Evolutionary conservation across 106 monocot genomes (phyloP), one percentile per base, ranked within the genome.

Genomic region (Hemerocallis citrina): DNA sequence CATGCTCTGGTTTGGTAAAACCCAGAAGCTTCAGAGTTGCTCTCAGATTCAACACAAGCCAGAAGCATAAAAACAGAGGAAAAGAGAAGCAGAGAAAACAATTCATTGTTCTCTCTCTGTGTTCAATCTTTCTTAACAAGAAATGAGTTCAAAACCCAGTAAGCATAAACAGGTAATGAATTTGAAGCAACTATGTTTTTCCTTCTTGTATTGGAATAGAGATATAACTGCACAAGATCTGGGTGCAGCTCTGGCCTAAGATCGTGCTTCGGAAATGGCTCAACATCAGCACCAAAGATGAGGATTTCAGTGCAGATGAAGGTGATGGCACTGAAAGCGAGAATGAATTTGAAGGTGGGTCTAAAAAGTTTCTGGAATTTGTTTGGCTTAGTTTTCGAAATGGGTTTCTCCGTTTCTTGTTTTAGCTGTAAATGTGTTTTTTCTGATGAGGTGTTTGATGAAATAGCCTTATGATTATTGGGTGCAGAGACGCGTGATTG

Each of bases 241-340:
- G 69, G 64, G 59, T 75, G 66, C 72, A 89, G 93, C 72, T 90
- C 33, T 87, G 90, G 95, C 68, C 77, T 9, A 86, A 81, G 84
- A 51, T 79, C n/a, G 75, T 90, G 33, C 77, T 96, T 25, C 64
- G 73, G 44, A 96, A 96, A 64, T 90, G 90, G 95, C 86, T 96
- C 50, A 96, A 96, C 48, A 89, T 90, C 61, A 78, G 74, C 76
- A 66, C 81, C 51, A 71, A 44, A 14, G 81, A 81, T 11, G 83
- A 86, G 10, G 86, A 91, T 40, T 96, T 87, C 71, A 96, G 86
- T 44, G 89, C 95, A 36, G 90, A 96, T 49, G 94, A 95, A 30
- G 77, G 60, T 3, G 74, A 72, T 17, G 66, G 70, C 52, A 78
- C 73, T 15, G 89, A 86, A 41, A 86, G 80, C 76, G 86, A 95